Evolutionary conservation across 768 basidiomycete genomes (phyloP), one percentile per base, ranked within the genome.

Genomic region (Lactarius sp.): DNA sequence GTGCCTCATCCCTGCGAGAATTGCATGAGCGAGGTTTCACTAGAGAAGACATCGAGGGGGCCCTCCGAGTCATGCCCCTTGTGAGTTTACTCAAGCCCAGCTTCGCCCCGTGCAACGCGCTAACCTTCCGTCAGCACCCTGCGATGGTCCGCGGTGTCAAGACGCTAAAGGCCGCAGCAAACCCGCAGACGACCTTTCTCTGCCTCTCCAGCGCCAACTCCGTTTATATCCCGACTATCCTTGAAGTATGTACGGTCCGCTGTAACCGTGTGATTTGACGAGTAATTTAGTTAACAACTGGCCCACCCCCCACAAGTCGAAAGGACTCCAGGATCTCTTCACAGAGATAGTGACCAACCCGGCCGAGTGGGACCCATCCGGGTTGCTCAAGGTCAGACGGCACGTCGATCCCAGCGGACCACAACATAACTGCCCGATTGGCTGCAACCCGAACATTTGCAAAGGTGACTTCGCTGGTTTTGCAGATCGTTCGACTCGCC

Each of bases 371-470:
- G 81, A 85, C 36, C 71, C 75, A 0, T 80, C 81, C 9, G 85
- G 90, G 42, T 78, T 90, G 6, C 85, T 98, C 59, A 83, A 86
- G 61, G 76, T 99, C 52, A 80, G 83, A 36, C 82, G 95, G 14
- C 81, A 88, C 50, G 78, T 98, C 49, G 88, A 87, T 63, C 90
- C 92, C 12, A 68, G 76, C 22, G 90, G 84, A 1, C 85, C 85
- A 1, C 93, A 92, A 63, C 97, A 98, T 73, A 72, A 71, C 7
- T 99, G 97, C 76, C 78, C 77, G 50, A 81, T 96, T 56, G 96
- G 96, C 7, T 99, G 97, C 78, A 87, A 87, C 61, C 83, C 87
- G 14, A 99, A 99, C 79, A 97, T 99, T 95, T 99, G 97, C 80
- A 99, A 99, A 79, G 93, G 27, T 27, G 27, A 27, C 27, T 27